Conservation (phyloP, 1,284 basidiomycete species). For the Cryptococcus sp. region DNA sequence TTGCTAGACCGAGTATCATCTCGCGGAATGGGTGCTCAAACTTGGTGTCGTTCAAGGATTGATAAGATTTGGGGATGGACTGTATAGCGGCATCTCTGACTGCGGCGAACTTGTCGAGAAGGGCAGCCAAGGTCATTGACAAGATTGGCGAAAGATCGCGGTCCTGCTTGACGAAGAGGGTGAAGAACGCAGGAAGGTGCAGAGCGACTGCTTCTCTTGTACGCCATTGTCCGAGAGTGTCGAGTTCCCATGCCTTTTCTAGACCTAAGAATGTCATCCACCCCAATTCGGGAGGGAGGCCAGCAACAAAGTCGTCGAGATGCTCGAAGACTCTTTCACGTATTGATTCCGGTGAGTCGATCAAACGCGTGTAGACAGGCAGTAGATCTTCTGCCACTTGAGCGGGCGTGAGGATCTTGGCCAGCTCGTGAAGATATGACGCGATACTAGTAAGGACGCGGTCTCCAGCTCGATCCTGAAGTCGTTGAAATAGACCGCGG, state of each 20-base stretch:
- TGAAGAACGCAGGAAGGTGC: slow-evolving; percentile 55
- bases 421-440: slow-evolving; percentile 84
- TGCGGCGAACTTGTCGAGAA: slow-evolving; percentile 75
- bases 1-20: slow-evolving; percentile 58
- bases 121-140: slow-evolving; percentile 58
- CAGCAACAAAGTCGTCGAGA: slow-evolving; percentile 58
- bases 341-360: slow-evolving; percentile 63
- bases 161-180: not conserved
- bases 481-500: slow-evolving; percentile 62
- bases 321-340: slow-evolving; percentile 59
- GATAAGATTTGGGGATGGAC: slow-evolving; percentile 58
- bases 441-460: slow-evolving; percentile 55
- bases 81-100: slow-evolving; percentile 73
- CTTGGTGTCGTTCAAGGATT: slow-evolving; percentile 50
- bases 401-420: slow-evolving; percentile 72
- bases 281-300: slow-evolving; percentile 55
- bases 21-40: slow-evolving; percentile 49
- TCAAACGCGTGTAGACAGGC: slow-evolving; percentile 63
- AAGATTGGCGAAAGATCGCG: slow-evolving; percentile 27
- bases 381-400: slow-evolving; percentile 68
- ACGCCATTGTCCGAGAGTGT: slow-evolving; percentile 69
- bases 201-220: slow-evolving; percentile 68
- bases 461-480: slow-evolving; percentile 54
- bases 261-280: slow-evolving; percentile 58
- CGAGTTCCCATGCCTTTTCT: slow-evolving; percentile 60